Conservation (phyloP, 1,139 yeast genomes). For the Zhuliangozyma blackwelliae region DNA sequence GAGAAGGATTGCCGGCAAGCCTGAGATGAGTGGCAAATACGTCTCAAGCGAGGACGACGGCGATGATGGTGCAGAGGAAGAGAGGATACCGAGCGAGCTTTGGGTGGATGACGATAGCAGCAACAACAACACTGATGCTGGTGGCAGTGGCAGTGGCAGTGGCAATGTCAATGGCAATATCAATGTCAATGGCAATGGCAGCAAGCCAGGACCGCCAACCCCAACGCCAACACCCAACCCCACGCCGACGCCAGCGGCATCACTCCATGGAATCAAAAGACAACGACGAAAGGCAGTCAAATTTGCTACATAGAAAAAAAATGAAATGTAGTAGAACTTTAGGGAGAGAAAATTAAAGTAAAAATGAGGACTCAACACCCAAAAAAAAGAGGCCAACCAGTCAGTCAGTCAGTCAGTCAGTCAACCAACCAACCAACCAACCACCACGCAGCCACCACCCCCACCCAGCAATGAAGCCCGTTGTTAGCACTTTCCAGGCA, state of each 20-base stretch:
- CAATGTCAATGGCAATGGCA: background rate
- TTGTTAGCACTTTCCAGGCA: conserved; percentile 65
- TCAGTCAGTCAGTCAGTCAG: background rate
- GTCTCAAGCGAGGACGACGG: conserved; percentile 1
- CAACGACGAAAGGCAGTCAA: too few relatives aligned
- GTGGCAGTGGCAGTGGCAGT: background rate
- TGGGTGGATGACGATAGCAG: conserved; percentile 2
- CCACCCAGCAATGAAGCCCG: conserved; percentile 24
- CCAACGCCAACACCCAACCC: too few relatives aligned
- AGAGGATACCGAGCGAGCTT: background rate
- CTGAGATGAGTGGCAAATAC: too few relatives aligned
- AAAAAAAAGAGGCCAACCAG: background rate
- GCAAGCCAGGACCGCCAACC: too few relatives aligned
- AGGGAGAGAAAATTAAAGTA: too few relatives aligned
- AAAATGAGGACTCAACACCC: too few relatives aligned
- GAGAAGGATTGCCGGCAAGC: conserved; percentile 7
- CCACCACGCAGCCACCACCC: background rate
- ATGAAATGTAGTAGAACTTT: too few relatives aligned
- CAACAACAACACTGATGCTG: background rate
- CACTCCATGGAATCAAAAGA: too few relatives aligned
- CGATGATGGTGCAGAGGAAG: conserved; percentile 6
- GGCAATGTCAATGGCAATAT: background rate
- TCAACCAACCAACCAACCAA: too few relatives aligned
- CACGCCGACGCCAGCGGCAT: too few relatives aligned
- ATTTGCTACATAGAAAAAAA: too few relatives aligned